These are phyloP conservation scores for Podospora pseudocomata DNA, from an alignment of 495 filamentous ascomycete species.

Conservation along the genomic window DNA sequence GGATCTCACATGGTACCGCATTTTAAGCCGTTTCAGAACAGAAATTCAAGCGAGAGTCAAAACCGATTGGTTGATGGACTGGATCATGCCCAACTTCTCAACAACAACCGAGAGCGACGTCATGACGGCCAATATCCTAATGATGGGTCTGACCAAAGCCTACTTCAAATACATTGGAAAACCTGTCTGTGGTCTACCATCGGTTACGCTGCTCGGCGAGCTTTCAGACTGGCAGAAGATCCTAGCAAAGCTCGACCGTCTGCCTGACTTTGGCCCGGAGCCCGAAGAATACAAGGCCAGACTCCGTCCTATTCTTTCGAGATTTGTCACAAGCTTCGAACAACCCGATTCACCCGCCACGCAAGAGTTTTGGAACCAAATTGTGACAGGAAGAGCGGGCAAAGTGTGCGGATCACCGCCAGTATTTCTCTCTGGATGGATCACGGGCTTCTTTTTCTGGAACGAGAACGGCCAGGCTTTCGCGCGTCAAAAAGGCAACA, in stretches of 20 bases:
- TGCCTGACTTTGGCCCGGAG: slow-evolving; percentile 38
- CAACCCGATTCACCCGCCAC: slow-evolving; percentile 32
- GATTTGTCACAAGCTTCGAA: slow-evolving; percentile 36
- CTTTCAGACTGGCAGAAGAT: slow-evolving; percentile 36
- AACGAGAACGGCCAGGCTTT: slow-evolving; percentile 32
- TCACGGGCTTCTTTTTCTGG: slow-evolving; percentile 50
- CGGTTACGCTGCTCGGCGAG: slow-evolving; percentile 38
- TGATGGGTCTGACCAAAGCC: slow-evolving; percentile 39
- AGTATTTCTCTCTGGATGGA: slow-evolving; percentile 41
- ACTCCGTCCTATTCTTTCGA: slow-evolving; percentile 34
- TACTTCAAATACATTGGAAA: slow-evolving; percentile 33
- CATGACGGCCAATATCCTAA: slow-evolving; percentile 35
- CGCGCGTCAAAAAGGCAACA: not conserved
- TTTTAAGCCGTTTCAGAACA: slow-evolving; percentile 19
- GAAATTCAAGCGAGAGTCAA: slow-evolving; percentile 30
- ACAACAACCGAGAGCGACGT: slow-evolving; percentile 35
- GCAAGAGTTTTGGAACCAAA: slow-evolving; percentile 42
- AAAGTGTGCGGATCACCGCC: slow-evolving; percentile 29
- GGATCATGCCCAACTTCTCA: slow-evolving; percentile 37
- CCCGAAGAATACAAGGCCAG: slow-evolving; percentile 24
- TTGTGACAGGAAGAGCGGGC: slow-evolving; percentile 20
- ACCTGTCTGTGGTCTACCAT: slow-evolving; percentile 37
- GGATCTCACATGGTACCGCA: slow-evolving; percentile 20
- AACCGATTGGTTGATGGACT: slow-evolving; percentile 30
- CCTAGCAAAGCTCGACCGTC: slow-evolving; percentile 28